Evolutionary conservation across 257 asterid species (phyloP).

Genomic region (Przewalskia tangutica): DNA sequence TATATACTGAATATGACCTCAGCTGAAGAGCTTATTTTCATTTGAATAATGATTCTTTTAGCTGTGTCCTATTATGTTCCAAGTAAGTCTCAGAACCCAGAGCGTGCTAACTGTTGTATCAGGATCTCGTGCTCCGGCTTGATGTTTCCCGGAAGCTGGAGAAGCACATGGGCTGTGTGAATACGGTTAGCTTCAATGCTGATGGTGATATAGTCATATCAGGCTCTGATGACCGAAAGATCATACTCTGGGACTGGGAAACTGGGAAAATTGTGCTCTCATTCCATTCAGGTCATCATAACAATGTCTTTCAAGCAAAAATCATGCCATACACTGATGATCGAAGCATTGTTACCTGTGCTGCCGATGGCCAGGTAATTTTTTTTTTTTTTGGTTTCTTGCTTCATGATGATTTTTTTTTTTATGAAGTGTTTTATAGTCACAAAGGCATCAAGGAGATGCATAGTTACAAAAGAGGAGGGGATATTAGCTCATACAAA

Average conservation of each 20-base stretch:
- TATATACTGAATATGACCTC: not conserved
- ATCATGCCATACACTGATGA: conserved; percentile 65
- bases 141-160: conserved; percentile 61
- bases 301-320: conserved; percentile 79
- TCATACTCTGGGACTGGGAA: conserved; percentile 90
- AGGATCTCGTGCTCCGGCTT: conserved; percentile 83
- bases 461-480: too few species aligned
- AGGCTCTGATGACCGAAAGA: conserved; percentile 69
- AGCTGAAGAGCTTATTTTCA: not conserved
- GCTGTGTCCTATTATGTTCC: not conserved
- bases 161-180: conserved; percentile 78
- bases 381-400: not conserved
- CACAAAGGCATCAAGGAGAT: too few species aligned
- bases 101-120: conserved; percentile 11
- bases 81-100: not conserved
- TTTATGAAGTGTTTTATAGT: not conserved
- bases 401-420: not conserved
- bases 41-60: not conserved
- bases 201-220: conserved; percentile 65
- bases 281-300: conserved; percentile 60
- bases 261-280: conserved; percentile 46
- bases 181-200: conserved; percentile 67
- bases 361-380: conserved; percentile 89
- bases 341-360: conserved; percentile 67
- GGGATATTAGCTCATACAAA: too few species aligned